Evolutionary conservation across 768 basidiomycete species (phyloP), one percentile per base, ranked within the genome.

Genomic region (Termitomyces sp.): DNA sequence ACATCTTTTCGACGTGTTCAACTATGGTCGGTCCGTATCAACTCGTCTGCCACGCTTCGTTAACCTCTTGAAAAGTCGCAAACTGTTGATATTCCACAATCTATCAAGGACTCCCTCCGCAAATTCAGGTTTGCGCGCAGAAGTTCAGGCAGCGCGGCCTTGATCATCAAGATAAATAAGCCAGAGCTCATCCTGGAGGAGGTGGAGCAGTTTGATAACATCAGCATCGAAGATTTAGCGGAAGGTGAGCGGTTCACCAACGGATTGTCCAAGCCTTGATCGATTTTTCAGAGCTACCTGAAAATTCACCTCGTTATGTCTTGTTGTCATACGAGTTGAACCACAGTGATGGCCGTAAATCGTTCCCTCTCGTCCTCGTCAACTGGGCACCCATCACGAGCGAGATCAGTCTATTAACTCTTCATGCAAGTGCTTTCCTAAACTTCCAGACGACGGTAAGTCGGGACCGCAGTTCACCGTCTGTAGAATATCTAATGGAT

Each of bases 131-230:
- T 82, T 58, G 78, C 90, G 14, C 89, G 91, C 55, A 82, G 87
- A 23, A 83, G 79, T 64, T 80, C 78, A 44, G 88, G 85, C 40
- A 86, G 79, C 63, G 86, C 91, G 26, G 93, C 91, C 15, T 76
- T 95, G 53, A 74, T 93, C 63, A 85, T 95, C 71, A 95, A 94
- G 83, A 91, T 95, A 73, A 87, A 94, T 79, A 94, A 91, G 76
- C 70, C 77, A 41, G 77, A 85, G 63, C 79, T 95, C 56, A 66
- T 84, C 61, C 88, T 97, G 87, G 87, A 89, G 67, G 86, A 91
- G 64, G 88, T 85, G 33, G 90, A 93, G 54, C 83, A 86, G 66
- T 86, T 90, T 61, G 85, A 88, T 65, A 73, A 83, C 58, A 86
- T 91, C 58, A 79, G 78, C 54, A 83, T 94, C 56, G 88, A 89